Conservation (phyloP, 257 asterid species). For the Buddleja alternifolia region DNA sequence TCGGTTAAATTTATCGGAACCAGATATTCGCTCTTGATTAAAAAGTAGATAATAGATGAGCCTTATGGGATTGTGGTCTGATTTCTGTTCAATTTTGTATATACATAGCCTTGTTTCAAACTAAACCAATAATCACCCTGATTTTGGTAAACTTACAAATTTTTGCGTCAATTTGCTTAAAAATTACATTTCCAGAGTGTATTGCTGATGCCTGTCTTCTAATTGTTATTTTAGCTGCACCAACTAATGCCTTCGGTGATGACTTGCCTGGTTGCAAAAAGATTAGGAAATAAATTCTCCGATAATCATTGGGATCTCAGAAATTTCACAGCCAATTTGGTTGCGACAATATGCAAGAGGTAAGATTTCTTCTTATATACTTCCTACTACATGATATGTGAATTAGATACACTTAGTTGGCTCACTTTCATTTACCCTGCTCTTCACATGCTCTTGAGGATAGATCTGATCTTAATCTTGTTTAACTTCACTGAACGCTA, state of each 20-base stretch:
- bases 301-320: conserved; percentile 97
- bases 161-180: conserved; percentile 1
- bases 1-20: too few species aligned
- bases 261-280: conserved; percentile 95
- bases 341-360: conserved; percentile 93
- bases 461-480: conserved; percentile 8
- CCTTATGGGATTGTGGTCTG: too few species aligned
- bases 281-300: conserved; percentile 75
- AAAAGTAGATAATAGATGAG: too few species aligned
- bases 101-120: background rate
- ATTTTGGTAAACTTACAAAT: background rate
- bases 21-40: too few species aligned
- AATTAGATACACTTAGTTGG: conserved; percentile 11
- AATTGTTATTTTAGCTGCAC: conserved; percentile 65
- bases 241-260: conserved; percentile 96
- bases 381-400: background rate
- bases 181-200: conserved; percentile 8
- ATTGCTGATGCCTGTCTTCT: conserved; percentile 28
- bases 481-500: background rate
- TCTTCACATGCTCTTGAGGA: conserved; percentile 3
- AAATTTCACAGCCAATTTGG: conserved; percentile 79
- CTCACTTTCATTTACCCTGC: conserved; percentile 19
- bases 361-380: conserved; percentile 41
- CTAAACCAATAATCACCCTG: background rate
- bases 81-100: background rate